phyloP scores from a whole-genome alignment of 495 filamentous ascomycete genomes.

The Bombardia bombarda region DNA sequence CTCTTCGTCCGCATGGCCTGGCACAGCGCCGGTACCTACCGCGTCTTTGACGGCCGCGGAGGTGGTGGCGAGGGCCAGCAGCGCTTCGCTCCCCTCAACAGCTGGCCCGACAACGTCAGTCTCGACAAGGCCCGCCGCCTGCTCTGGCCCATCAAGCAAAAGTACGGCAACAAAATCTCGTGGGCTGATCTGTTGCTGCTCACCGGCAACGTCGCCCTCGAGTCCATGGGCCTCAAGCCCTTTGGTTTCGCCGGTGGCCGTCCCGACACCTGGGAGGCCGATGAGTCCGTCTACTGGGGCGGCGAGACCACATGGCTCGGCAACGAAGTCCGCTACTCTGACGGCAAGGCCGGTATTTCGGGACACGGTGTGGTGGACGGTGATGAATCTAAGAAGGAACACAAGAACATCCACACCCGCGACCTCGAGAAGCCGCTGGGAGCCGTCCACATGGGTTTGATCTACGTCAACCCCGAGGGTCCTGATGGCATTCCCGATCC shows the following conservation, averaged over 20 bases:
- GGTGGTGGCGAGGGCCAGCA: conserved; percentile 65
- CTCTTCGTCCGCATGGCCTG: conserved; percentile 72
- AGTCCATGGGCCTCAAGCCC: conserved; percentile 66
- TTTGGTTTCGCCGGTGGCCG: conserved; percentile 67
- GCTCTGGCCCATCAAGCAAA: conserved; percentile 73
- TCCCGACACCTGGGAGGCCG: conserved; percentile 60
- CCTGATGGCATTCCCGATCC: conserved; percentile 63
- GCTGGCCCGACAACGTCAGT: conserved; percentile 69
- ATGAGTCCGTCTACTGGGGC: conserved; percentile 69
- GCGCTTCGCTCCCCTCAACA: conserved; percentile 70
- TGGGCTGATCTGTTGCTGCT: conserved; percentile 65
- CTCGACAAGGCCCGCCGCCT: conserved; percentile 72
- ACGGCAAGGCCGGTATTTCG: conserved; percentile 36
- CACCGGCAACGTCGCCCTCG: conserved; percentile 64
- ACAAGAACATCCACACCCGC: conserved; percentile 48
- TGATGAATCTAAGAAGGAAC: conserved; percentile 36
- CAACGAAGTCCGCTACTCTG: conserved; percentile 56
- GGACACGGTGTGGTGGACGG: conserved; percentile 37
- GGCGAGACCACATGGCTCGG: conserved; percentile 63
- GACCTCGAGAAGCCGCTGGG: conserved; percentile 56
- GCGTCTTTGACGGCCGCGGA: conserved; percentile 62
- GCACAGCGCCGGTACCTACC: conserved; percentile 70
- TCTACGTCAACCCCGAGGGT: conserved; percentile 72
- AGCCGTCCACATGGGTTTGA: conserved; percentile 63
- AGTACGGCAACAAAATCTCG: conserved; percentile 73